Percentiles rank a stretch among this genome's conserved stretches.
These are phyloP conservation scores for Candida ipomoeae DNA, from an alignment of 805 yeast genomes.

Conservation along the genomic window DNA sequence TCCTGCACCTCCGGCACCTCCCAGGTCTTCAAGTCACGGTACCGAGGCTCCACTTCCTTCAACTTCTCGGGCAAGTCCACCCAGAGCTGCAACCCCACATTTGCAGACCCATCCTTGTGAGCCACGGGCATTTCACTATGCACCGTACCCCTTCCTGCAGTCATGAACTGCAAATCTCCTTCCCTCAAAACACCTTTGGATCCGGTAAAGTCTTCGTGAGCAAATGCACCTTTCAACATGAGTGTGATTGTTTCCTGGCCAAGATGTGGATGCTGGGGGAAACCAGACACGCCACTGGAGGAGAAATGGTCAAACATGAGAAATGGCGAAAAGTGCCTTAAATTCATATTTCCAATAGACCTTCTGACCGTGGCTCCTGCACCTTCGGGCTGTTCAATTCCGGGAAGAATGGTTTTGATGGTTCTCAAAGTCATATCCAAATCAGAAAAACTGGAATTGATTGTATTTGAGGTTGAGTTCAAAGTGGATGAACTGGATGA, in stretches of 20 bases:
- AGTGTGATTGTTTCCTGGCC: constrained; percentile 81
- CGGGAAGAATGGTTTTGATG: constrained; percentile 34
- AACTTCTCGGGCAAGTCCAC: constrained; percentile 18
- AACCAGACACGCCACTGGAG: constrained; percentile 62
- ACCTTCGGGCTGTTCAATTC: constrained; percentile 76
- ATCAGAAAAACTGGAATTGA: too few relatives aligned
- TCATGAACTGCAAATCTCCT: constrained; percentile 91
- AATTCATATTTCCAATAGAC: constrained; percentile 63
- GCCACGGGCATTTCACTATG: constrained; percentile 83
- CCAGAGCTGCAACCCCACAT: constrained; percentile 77
- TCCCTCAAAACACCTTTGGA: constrained; percentile 69
- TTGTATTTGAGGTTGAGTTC: too few relatives aligned
- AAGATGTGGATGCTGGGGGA: constrained; percentile 80
- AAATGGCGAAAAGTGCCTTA: constrained; percentile 78
- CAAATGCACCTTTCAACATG: constrained; percentile 59
- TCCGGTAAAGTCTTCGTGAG: constrained; percentile 87
- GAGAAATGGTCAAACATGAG: constrained; percentile 77
- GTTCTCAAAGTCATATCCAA: constrained; percentile 21
- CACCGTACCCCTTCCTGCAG: constrained; percentile 84
- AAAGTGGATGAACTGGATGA: too few relatives aligned
- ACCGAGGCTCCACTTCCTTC: constrained; percentile 54
- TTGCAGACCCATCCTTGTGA: constrained; percentile 26
- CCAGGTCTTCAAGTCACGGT: constrained; percentile 65
- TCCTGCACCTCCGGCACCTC: constrained; percentile 74
- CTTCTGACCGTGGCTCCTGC: constrained; percentile 82